phyloP scores from a whole-genome alignment of 2,329 filamentous ascomycete species.

The Fusarium verticillioides region DNA sequence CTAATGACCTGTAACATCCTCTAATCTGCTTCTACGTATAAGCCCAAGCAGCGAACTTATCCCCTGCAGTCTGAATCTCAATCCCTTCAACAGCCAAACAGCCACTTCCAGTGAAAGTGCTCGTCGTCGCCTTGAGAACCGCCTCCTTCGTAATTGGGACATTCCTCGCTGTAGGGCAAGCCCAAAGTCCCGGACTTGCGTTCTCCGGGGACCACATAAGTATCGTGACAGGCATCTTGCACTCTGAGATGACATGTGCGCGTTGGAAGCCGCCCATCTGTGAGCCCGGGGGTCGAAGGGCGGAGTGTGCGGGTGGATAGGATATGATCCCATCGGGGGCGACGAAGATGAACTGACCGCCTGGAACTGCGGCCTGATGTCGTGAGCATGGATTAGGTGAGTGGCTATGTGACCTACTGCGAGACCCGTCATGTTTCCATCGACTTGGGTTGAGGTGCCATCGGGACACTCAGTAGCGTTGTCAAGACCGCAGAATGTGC shows the following conservation, averaged over 20 bases:
- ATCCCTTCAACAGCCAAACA: slow-evolving; percentile 51
- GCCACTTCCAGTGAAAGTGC: slow-evolving; percentile 37
- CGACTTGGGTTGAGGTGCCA: slow-evolving; percentile 44
- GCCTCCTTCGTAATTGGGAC: slow-evolving; percentile 30
- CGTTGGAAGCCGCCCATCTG: slow-evolving; percentile 60
- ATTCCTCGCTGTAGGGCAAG: slow-evolving; percentile 33
- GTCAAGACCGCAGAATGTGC: slow-evolving; percentile 41
- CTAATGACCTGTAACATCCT: not conserved
- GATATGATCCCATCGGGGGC: slow-evolving; percentile 62
- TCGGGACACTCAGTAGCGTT: slow-evolving; percentile 40
- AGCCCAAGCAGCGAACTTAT: slow-evolving; percentile 52
- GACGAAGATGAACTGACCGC: slow-evolving; percentile 72
- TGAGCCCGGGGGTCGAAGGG: slow-evolving; percentile 61
- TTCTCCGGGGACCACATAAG: slow-evolving; percentile 41
- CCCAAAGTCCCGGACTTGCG: slow-evolving; percentile 43
- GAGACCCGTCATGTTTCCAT: slow-evolving; percentile 44
- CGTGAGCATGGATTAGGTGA: not conserved
- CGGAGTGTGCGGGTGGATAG: slow-evolving; percentile 67
- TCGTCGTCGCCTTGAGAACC: slow-evolving; percentile 42
- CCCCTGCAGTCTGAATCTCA: slow-evolving; percentile 41
- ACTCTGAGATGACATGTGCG: slow-evolving; percentile 42
- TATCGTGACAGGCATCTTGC: slow-evolving; percentile 34
- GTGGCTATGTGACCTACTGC: slow-evolving; percentile 25
- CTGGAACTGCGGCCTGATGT: slow-evolving; percentile 65
- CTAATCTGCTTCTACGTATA: slow-evolving; percentile 45